Conservation (phyloP, 441 rosid species). For the Adansonia madagascariensis region DNA sequence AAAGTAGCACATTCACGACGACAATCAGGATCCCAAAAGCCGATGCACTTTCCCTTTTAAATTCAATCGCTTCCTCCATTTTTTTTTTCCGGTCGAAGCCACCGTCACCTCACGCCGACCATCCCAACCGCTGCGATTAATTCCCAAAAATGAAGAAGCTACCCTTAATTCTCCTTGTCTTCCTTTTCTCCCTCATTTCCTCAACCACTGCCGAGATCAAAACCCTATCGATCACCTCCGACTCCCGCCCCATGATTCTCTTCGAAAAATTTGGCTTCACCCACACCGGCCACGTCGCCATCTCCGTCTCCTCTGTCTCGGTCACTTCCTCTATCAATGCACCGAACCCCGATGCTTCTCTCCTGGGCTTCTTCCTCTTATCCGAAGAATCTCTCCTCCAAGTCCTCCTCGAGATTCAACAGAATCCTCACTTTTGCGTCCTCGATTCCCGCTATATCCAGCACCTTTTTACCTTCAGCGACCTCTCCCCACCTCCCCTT, state of each 20-base stretch:
- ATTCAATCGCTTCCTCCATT: neutral
- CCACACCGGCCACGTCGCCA: conserved; percentile 66
- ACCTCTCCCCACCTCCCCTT: conserved; percentile 82
- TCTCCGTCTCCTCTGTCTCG: conserved; percentile 66
- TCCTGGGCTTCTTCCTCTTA: conserved; percentile 93
- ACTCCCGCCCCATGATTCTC: conserved; percentile 84
- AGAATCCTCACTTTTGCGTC: conserved; percentile 77
- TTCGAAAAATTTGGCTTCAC: conserved; percentile 98
- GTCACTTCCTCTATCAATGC: conserved; percentile 54
- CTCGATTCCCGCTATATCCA: conserved; percentile 68
- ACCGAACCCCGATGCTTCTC: conserved; percentile 58
- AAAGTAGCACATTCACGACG: too few relatives aligned
- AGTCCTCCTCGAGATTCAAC: conserved; percentile 80
- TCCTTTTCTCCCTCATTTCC: conserved; percentile 33
- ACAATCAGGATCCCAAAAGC: neutral
- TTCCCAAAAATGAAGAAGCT: conserved; percentile 43
- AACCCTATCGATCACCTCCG: conserved; percentile 61
- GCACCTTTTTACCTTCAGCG: conserved; percentile 73
- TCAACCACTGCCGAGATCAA: conserved; percentile 80
- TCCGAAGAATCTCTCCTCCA: conserved; percentile 88
- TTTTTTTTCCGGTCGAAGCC: neutral
- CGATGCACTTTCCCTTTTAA: neutral
- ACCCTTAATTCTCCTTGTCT: conserved; percentile 37
- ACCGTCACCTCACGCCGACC: neutral
- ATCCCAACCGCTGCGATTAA: neutral